Percentiles rank a stretch among this genome's conserved stretches.
Conservation (phyloP, 495 filamentous ascomycete genomes). For the Venustampulla echinocandica region DNA sequence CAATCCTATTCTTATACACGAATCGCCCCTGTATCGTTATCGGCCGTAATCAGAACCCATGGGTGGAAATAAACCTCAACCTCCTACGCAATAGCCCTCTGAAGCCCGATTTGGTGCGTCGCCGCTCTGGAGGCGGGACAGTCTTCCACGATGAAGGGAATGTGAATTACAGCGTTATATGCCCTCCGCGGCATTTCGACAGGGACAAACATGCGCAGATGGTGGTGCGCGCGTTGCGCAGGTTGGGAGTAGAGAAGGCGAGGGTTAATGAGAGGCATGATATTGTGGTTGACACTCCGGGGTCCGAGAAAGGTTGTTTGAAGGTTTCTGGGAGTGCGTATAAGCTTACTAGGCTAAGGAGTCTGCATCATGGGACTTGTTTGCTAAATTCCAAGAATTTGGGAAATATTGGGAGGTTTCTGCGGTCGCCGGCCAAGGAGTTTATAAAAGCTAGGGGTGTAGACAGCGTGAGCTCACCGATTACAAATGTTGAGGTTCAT, state of each 20-base stretch:
- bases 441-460: constrained; percentile 78
- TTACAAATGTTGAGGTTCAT: constrained; percentile 59
- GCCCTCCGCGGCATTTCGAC: constrained; percentile 62
- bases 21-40: constrained; percentile 83
- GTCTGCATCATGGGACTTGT: constrained; percentile 89
- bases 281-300: constrained; percentile 61
- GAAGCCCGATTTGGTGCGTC: constrained; percentile 55
- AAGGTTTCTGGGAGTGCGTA: constrained; percentile 93
- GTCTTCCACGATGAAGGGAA: constrained; percentile 92
- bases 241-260: constrained; percentile 38
- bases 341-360: constrained; percentile 69
- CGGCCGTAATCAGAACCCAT: constrained; percentile 95
- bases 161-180: constrained; percentile 87
- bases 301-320: constrained; percentile 32
- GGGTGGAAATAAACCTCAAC: constrained; percentile 76
- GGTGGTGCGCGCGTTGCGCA: constrained; percentile 68
- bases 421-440: constrained; percentile 63
- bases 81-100: constrained; percentile 22
- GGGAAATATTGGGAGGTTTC: constrained; percentile 49
- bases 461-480: constrained; percentile 81
- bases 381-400: constrained; percentile 66
- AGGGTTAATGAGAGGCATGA: constrained; percentile 87
- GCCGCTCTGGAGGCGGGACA: constrained; percentile 80
- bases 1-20: constrained; percentile 75
- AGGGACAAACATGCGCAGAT: constrained; percentile 84